Base-by-base conservation (phyloP, 164 flowering plant genomes). In the Liquidambar formosana region DNA sequence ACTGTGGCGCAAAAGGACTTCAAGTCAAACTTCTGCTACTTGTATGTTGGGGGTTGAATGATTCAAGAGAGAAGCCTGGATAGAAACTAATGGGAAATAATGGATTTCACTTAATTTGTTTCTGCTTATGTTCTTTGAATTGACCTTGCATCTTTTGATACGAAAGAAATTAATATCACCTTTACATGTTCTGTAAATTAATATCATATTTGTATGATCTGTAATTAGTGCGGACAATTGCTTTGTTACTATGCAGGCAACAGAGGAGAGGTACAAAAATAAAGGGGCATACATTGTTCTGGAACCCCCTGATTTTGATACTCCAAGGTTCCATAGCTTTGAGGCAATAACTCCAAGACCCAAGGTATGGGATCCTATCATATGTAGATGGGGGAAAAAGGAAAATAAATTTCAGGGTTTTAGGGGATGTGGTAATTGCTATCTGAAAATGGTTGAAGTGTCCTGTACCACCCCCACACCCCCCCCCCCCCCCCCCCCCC, bases 331-430 rank as follows among this genome's bases (percentile, higher is more conserved):
- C 63, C 87, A 77, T 60, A 82, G 84, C 75, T 94, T 90, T 74
- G 89, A 77, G 77, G 96, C 97, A 53, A 70, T 89, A 57, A 73
- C 72, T 16, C 97, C 97, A 44, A 91, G 98, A 75, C 97, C 98
- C 18, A 77, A 85, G 96, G 97, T 93, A 78, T 43, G 33, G 14
- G 56, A 47, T 64, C 22, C n/a, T 46, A 25, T 25, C 33, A 14
- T 49, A n/a, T 33, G 6, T 33, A 49, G 16, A 49, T 49, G 5
- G 18, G n/a, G 16, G 16, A 18, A 18, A 5, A 49, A 5, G 4
- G 60, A 14, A 57, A 57, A 57, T 14, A 14, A 23, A 57, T 57
- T 57, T 23, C 12, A 10, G 60, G 10, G 33, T 11, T 11, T 13
- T 25, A 6, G 5, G 23, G 10, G 33, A 57, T 23, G n/a, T n/a